Evolutionary conservation across 768 basidiomycete genomes (phyloP), one percentile per base, ranked within the genome.

Genomic region (Hygrocybe punicea): DNA sequence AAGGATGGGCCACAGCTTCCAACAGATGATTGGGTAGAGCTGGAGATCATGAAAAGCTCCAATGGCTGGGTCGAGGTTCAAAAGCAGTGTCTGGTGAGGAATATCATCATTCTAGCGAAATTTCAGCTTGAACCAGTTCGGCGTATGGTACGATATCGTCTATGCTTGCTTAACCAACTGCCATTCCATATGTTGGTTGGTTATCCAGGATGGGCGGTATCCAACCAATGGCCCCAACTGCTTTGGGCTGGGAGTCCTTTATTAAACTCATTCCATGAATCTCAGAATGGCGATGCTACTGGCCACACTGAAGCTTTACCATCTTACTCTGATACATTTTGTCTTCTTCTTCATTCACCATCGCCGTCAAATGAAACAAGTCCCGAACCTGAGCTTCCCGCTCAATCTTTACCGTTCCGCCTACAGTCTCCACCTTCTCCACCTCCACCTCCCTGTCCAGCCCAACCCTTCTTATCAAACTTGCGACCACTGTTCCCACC

Each of bases 61-160:
- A 82, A 67, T 53, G 90, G 89, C 10, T 90, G 87, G 87, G 79
- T 92, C 58, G 84, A 91, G 63, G 80, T 91, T 17, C 77, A 85
- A 64, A 78, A 77, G 53, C 75, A 77, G 51, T 86, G 84, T 64
- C 65, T 89, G 71, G 89, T 91, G 71, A 79, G 89, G 81, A 56
- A 40, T 44, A 50, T 60, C 39, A 40, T 39, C 54, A 45, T 24
- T 47, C 6, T 21, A 23, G 37, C 44, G 21, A 55, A 24, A 14
- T 46, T 19, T 23, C 13, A 52, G 25, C 29, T 24, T 45, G 45
- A 21, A n/a, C 23, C 33, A 34, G 48, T n/a, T 29, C 17, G 24
- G 58, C 5, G 47, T 40, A 8, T 45, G 24, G 24, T 54, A 37
- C 29, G 29, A 49, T 44, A 34, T 36, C 33, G 39, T 16, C 23